These are phyloP conservation scores for Phaeosphaeria sp. DNA, from an alignment of 2,329 filamentous ascomycete genomes.

Conservation along the genomic window DNA sequence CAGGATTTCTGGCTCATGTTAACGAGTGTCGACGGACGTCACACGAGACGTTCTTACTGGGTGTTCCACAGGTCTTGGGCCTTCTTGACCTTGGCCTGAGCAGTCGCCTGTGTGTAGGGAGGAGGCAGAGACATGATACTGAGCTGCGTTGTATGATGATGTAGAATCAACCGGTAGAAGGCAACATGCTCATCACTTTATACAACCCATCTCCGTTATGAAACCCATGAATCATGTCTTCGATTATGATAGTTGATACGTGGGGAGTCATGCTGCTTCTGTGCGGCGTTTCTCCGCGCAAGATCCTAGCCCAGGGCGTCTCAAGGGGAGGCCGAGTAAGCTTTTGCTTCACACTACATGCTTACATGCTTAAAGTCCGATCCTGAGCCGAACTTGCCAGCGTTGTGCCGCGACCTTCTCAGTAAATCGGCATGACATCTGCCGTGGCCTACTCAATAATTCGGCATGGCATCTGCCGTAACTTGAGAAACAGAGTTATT, in stretches of 20 bases:
- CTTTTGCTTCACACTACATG: not conserved
- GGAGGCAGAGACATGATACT: slow-evolving; percentile 60
- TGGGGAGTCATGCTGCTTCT: not conserved
- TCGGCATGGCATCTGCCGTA: too few species aligned
- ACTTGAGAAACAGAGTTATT: too few species aligned
- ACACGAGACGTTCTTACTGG: slow-evolving; percentile 54
- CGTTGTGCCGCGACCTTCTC: too few species aligned
- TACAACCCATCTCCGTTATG: not conserved
- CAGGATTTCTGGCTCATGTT: slow-evolving; percentile 63
- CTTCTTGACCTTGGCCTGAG: slow-evolving; percentile 78
- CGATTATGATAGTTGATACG: not conserved
- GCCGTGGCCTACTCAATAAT: too few species aligned
- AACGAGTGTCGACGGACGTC: not conserved
- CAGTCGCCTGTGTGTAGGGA: slow-evolving; percentile 77
- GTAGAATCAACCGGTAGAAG: not conserved
- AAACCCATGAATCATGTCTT: not conserved
- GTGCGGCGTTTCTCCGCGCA: not conserved
- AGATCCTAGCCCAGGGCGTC: not conserved
- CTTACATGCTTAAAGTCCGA: not conserved
- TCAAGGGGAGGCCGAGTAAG: not conserved
- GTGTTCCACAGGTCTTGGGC: slow-evolving; percentile 87
- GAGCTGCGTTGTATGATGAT: not conserved
- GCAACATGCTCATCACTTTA: not conserved
- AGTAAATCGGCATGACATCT: too few species aligned
- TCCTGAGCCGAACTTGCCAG: not conserved